Evolutionary conservation across 106 monocot species (phyloP), one percentile per base, ranked within the genome.

Genomic region (Platanthera zijinensis): DNA sequence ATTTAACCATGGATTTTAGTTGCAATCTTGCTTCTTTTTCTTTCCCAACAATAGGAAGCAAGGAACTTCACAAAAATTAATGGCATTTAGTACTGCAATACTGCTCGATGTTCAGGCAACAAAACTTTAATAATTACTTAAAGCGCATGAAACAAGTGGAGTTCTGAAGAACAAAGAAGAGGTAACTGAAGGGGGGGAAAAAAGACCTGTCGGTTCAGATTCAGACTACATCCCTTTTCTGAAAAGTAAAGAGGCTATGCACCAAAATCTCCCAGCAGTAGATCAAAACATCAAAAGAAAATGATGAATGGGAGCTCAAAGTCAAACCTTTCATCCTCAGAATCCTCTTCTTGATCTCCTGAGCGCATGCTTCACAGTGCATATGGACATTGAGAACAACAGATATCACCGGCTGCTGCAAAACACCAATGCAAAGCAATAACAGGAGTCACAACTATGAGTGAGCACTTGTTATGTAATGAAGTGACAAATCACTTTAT

Each of bases 361-460:
- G 87, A 3, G 90, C 83, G 64, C 96, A 97, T 45, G 96, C 96
- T 82, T 93, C 96, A 78, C 96, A 97, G 71, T 97, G 96, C 96
- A 97, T 97, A 73, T 89, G 89, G 39, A 89, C 90, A 71, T 90
- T 97, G 45, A 97, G 76, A 63, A 97, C 83, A 7, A 82, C 93
- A 11, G 86, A 70, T 17, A 88, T 75, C 80, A 85, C 91, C 51
- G 57, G 74, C 14, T 89, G 85, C 96, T 96, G 78, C 74, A 80
- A 32, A 78, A 66, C 8, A 56, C 22, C 18, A 18, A 51, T 52
- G 12, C 6, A 14, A 11, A 71, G 3, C 21, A 3, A 19, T 19
- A 57, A 57, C 48, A 13, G 22, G 0, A 25, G 32, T 13, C 0
- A 73, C 59, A 57, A 3, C 1, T 39, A 39, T 50, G 32, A 15